Base-by-base conservation (phyloP, 371 early-diverging fungal species). In the Mortierella sp. region DNA sequence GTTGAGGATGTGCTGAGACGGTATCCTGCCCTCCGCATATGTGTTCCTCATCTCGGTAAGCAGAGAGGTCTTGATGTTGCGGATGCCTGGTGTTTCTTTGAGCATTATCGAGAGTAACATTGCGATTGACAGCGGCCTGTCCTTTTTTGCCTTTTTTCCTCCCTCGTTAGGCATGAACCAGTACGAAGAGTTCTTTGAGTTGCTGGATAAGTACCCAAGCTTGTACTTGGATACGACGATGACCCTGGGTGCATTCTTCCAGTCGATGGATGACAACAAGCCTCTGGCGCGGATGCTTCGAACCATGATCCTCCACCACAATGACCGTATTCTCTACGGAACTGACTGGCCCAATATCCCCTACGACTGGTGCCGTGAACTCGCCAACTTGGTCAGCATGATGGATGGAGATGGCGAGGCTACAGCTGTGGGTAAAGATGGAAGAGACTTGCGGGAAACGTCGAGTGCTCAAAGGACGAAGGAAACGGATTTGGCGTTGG, bases 161-260 rank as follows among this genome's bases (percentile, higher is more conserved):
- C 2, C 22, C 13, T 34, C 64, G 7, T 55, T 45, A 79, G 79
- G 80, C 1, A 80, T 82, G 82, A 77, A 85, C 55, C 85, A 86
- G 63, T 85, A 85, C 43, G 48, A 77, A 70, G 80, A 85, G 50
- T 86, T 80, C 63, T 75, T 80, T 70, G 78, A 76, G 19, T 63
- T 86, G 22, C 45, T 86, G 48, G 77, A 84, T 16, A 44, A 52
- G 24, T 79, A 73, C 61, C 86, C 85, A 13, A 86, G 84, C 52
- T 66, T 86, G n/a, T 86, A 86, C 29, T 80, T 86, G 40, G 86
- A 86, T 34, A 86, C 86, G 1, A 86, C 86, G n/a, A 77, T 85
- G 76, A 72, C 72, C 31, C 39, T 85, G 8, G 75, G 58, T 0
- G 61, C 73, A 19, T 76, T 85, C 71, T 78, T 84, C 16, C 71